Percentiles rank a stretch among this genome's conserved stretches.
phyloP scores from a whole-genome alignment of 2,329 filamentous ascomycete species.

The Seiridium cupressi region DNA sequence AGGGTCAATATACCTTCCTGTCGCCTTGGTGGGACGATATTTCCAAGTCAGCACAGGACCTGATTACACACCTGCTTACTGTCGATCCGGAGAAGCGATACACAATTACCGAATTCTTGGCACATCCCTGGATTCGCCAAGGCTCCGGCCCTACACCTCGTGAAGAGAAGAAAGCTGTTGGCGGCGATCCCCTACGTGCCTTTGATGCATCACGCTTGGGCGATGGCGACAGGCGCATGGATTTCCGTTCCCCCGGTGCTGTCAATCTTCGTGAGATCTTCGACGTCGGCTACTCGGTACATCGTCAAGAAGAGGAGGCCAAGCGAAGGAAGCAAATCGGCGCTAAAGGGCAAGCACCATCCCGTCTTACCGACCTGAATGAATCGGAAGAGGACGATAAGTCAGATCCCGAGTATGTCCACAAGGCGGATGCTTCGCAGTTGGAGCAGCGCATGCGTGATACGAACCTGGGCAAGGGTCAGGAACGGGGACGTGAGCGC shows the following conservation, averaged over 20 bases:
- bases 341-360: slow-evolving; percentile 65
- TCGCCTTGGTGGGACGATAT: slow-evolving; percentile 99
- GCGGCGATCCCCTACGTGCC: slow-evolving; percentile 45
- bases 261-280: slow-evolving; percentile 97
- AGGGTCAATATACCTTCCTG: slow-evolving; percentile 94
- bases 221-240: slow-evolving; percentile 67
- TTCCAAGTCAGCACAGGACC: slow-evolving; percentile 88
- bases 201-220: slow-evolving; percentile 56
- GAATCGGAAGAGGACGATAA: slow-evolving; percentile 61
- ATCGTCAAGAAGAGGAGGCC: slow-evolving; percentile 91
- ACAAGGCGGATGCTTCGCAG: slow-evolving; percentile 52
- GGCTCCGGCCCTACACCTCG: slow-evolving; percentile 57
- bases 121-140: slow-evolving; percentile 84
- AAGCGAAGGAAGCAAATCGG: slow-evolving; percentile 85
- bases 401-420: slow-evolving; percentile 45
- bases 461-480: slow-evolving; percentile 65
- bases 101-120: slow-evolving; percentile 87
- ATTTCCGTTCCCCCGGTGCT: slow-evolving; percentile 93
- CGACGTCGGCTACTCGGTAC: slow-evolving; percentile 96
- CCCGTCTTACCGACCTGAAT: slow-evolving; percentile 61
- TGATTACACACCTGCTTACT: slow-evolving; percentile 89
- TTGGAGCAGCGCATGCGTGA: slow-evolving; percentile 88
- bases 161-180: slow-evolving; percentile 54
- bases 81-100: slow-evolving; percentile 95
- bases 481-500: slow-evolving; percentile 47